Evolutionary conservation across 768 basidiomycete genomes (phyloP), one percentile per base, ranked within the genome.

Genomic region (Gymnopilus junonius): DNA sequence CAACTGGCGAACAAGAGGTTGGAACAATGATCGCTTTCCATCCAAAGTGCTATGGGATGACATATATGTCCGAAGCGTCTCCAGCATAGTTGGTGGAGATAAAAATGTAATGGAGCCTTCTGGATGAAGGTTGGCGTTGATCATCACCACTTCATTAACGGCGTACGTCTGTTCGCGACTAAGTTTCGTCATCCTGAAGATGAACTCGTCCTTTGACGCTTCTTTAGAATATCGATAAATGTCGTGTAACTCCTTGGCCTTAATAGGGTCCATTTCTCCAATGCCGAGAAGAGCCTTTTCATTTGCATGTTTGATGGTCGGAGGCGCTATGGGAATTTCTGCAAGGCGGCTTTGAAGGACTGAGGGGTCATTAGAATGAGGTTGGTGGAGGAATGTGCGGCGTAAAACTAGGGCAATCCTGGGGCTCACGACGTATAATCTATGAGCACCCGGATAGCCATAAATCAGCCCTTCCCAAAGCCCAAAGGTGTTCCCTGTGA

Each of bases 371-470:
- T 62, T 65, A 48, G 53, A 63, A 14, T 45, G 63, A 0, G 58
- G 66, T 35, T 66, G 60, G 40, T 34, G 58, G 21, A 58, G 70
- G 35, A 65, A 64, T 31, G 60, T 69, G 43, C 58, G 62, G 61
- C 72, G 68, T 45, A 79, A 64, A 55, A 78, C 66, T 29, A 77
- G 63, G 34, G 70, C 73, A 54, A 78, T 62, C 27, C 70, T 71
- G 39, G 79, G 77, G 69, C 76, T 76, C 67, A 80, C 57, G 53
- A 79, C 67, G 60, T 73, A 76, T n/a, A 80, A 15, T 17, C 68
- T 65, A 54, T 77, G 78, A 27, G 75, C 67, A 25, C 66, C 59
- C 40, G 65, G 64, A 7, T 6, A 55, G 46, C 66, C 69, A 48
- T 45, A 56, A 7, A 74, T 61, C 27, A 61, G 48, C 21, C 79